Percentiles rank a stretch among this genome's conserved stretches.
Conservation (phyloP, 805 yeast species). For the Teunomyces cretensis region DNA sequence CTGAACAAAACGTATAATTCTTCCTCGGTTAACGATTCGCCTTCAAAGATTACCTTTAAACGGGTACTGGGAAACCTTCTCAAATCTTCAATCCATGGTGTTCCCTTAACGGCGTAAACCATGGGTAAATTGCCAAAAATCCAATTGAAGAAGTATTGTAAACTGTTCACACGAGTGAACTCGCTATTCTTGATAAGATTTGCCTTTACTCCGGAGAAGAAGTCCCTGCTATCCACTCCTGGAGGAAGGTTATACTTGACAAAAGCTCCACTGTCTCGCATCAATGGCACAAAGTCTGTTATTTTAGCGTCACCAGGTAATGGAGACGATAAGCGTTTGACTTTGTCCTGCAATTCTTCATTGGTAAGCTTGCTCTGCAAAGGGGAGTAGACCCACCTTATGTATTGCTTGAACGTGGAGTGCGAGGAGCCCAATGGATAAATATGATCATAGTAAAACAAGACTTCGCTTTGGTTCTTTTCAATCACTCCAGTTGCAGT, state of each 20-base stretch:
- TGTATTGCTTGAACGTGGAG: constrained; percentile 20
- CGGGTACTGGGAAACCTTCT: constrained; percentile 68
- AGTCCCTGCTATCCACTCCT: constrained; percentile 46
- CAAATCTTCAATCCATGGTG: constrained; percentile 95
- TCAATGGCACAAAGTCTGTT: constrained; percentile 64
- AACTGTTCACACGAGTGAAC: constrained; percentile 8
- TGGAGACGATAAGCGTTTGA: constrained; percentile 22
- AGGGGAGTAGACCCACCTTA: constrained; percentile 19
- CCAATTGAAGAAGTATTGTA: constrained; percentile 9
- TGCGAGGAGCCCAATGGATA: constrained; percentile 30
- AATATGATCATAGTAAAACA: constrained; percentile 38
- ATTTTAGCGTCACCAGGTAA: constrained; percentile 40
- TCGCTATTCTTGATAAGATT: constrained; percentile 36
- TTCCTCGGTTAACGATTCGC: constrained; percentile 75
- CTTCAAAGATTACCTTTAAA: constrained; percentile 71
- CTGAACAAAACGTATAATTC: constrained; percentile 77
- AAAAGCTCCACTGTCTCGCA: constrained; percentile 92
- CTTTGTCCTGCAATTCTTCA: constrained; percentile 18
- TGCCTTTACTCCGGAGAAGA: constrained; percentile 50
- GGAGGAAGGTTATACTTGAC: constrained; percentile 69
- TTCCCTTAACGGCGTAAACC: constrained; percentile 78
- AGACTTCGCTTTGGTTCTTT: constrained; percentile 28
- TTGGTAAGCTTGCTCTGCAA: constrained; percentile 5
- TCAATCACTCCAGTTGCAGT: constrained; percentile 43
- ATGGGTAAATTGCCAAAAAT: constrained; percentile 38